These are phyloP conservation scores for Trichoderma simmonsii DNA, from an alignment of 2,329 filamentous ascomycete species.

Conservation along the genomic window DNA sequence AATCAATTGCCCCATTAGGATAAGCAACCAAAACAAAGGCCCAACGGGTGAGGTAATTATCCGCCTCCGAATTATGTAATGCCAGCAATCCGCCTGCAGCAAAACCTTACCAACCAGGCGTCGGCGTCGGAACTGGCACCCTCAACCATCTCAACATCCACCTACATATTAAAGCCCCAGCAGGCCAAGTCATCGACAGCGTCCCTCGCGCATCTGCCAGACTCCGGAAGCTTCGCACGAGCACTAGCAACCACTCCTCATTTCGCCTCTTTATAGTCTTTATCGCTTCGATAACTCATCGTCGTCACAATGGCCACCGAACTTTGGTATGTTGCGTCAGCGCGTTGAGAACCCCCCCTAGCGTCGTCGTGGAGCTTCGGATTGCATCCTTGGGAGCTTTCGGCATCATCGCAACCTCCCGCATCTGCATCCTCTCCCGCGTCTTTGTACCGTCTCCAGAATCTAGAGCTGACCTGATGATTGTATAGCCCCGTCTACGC, in stretches of 20 bases:
- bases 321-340: slow-evolving; percentile 22
- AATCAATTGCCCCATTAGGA: slow-evolving; percentile 12
- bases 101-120: slow-evolving; percentile 18
- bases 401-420: slow-evolving; percentile 16
- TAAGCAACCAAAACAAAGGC: background rate
- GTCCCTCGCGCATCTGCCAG: slow-evolving; percentile 7
- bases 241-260: background rate
- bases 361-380: slow-evolving; percentile 14
- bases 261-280: background rate
- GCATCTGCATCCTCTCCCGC: background rate
- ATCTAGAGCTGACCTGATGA: slow-evolving; percentile 10
- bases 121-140: slow-evolving; percentile 18
- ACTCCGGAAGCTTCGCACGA: slow-evolving; percentile 12
- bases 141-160: slow-evolving; percentile 17
- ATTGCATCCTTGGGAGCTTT: slow-evolving; percentile 17
- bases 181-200: slow-evolving; percentile 9
- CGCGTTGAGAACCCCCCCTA: slow-evolving; percentile 18
- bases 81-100: slow-evolving; percentile 13
- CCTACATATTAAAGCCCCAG: slow-evolving; percentile 6
- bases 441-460: background rate
- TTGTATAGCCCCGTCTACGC: slow-evolving; percentile 21
- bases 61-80: slow-evolving; percentile 21
- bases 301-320: slow-evolving; percentile 20
- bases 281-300: slow-evolving; percentile 2
- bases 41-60: slow-evolving; percentile 18